Conservation (phyloP, 495 filamentous ascomycete genomes). For the Penicillium desertorum region DNA sequence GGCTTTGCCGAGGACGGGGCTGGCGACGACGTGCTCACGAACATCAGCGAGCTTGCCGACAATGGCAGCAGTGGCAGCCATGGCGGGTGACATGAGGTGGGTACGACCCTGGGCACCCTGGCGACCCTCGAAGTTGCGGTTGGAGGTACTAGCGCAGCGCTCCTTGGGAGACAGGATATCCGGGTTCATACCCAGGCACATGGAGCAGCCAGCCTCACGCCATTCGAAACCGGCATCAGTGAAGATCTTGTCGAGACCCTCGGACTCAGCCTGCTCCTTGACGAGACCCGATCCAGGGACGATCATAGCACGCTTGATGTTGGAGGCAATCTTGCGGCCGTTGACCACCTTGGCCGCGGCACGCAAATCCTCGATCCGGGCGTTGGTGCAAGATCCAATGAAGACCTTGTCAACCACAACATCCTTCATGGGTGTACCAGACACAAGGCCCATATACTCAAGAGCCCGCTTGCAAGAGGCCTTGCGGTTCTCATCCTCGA, state of each 20-base stretch:
- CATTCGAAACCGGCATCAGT: slow-evolving; percentile 92
- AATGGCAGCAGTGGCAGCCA: slow-evolving; percentile 90
- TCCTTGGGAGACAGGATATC: slow-evolving; percentile 94
- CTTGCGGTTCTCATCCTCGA: slow-evolving; percentile 74
- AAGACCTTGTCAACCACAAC: slow-evolving; percentile 92
- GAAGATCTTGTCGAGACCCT: slow-evolving; percentile 93
- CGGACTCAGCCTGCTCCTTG: slow-evolving; percentile 87
- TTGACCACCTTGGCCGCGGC: slow-evolving; percentile 81
- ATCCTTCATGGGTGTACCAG: slow-evolving; percentile 88
- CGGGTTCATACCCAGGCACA: slow-evolving; percentile 99
- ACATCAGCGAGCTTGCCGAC: slow-evolving; percentile 90
- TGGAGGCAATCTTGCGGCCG: slow-evolving; percentile 79
- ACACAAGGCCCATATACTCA: slow-evolving; percentile 90
- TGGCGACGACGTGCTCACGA: slow-evolving; percentile 66
- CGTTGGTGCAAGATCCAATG: slow-evolving; percentile 97
- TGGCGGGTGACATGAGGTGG: slow-evolving; percentile 94
- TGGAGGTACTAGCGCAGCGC: slow-evolving; percentile 91
- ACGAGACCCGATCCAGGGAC: slow-evolving; percentile 94
- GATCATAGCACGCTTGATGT: slow-evolving; percentile 91
- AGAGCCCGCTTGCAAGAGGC: slow-evolving; percentile 74
- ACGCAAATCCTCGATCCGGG: slow-evolving; percentile 92
- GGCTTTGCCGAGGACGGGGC: slow-evolving; percentile 57
- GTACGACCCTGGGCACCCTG: slow-evolving; percentile 93
- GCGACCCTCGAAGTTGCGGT: slow-evolving; percentile 96
- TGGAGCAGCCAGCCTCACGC: slow-evolving; percentile 96